Percentiles rank a stretch among this genome's conserved stretches.
These are phyloP conservation scores for Sordariomycetes sp. DNA, from an alignment of 2,329 filamentous ascomycete genomes.

Conservation along the genomic window DNA sequence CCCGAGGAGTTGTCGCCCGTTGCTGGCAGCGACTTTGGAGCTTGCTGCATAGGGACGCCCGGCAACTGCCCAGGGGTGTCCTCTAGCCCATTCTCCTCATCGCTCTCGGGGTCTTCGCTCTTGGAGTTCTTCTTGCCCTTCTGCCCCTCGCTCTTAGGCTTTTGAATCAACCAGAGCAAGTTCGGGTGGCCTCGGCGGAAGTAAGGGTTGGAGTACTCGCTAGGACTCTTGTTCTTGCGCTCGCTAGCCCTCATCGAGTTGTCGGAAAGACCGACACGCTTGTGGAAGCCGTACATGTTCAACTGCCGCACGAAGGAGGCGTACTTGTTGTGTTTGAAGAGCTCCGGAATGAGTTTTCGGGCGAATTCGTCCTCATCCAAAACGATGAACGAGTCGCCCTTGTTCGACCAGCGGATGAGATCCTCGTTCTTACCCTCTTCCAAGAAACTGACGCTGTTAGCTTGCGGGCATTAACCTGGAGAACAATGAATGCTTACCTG, in stretches of 20 bases:
- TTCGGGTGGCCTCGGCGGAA: conserved; percentile 91
- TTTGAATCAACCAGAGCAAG: conserved; percentile 91
- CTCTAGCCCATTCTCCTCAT: conserved; percentile 35
- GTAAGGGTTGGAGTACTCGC: conserved; percentile 95
- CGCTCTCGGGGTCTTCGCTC: conserved; percentile 54
- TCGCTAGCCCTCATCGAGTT: conserved; percentile 98
- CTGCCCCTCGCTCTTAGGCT: conserved; percentile 64
- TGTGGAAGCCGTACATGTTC: conserved; percentile 98
- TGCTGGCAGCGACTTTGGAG: conserved; percentile 27
- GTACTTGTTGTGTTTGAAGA: conserved; percentile 99
- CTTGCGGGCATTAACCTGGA: background rate
- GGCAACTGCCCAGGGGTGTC: conserved; percentile 20
- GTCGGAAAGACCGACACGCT: conserved; percentile 85
- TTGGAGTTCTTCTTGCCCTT: conserved; percentile 32
- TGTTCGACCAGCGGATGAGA: conserved; percentile 92
- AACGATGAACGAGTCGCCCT: conserved; percentile 93
- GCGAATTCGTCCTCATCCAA: conserved; percentile 98
- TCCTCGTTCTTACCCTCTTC: conserved; percentile 90
- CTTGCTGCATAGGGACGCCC: background rate
- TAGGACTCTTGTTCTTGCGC: conserved; percentile 93
- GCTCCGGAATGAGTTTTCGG: conserved; percentile 89
- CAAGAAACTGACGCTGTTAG: conserved; percentile 58
- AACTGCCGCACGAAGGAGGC: conserved; percentile 91
- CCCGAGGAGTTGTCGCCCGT: conserved; percentile 21
- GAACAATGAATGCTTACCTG: conserved; percentile 53